These are phyloP conservation scores for Boletus rufocinnamomeus DNA, from an alignment of 768 basidiomycete genomes.

Conservation along the genomic window DNA sequence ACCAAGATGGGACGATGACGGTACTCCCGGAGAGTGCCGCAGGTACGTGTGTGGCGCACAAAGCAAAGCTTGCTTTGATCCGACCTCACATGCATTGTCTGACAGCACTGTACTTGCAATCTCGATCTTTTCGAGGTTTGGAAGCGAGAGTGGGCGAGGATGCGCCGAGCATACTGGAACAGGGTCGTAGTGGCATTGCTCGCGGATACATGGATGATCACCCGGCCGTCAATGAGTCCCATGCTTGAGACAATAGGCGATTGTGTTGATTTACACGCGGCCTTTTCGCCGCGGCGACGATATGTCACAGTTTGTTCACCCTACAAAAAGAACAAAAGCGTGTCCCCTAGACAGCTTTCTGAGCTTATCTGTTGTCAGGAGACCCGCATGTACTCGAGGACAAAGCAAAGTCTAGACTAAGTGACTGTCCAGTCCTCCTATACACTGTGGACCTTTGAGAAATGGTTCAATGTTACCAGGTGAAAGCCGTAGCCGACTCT, in stretches of 20 bases:
- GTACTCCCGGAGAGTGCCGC: constrained; percentile 67
- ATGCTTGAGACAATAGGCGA: neutral
- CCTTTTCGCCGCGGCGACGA: neutral
- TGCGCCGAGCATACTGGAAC: constrained; percentile 77
- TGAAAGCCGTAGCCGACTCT: neutral
- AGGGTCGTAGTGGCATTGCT: constrained; percentile 89
- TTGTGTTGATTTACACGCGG: neutral
- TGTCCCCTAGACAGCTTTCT: neutral
- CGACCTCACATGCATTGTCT: constrained; percentile 9
- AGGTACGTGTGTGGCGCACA: constrained; percentile 40
- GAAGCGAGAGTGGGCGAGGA: constrained; percentile 79
- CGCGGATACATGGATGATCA: constrained; percentile 73
- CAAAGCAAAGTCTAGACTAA: neutral
- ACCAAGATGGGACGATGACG: constrained; percentile 60
- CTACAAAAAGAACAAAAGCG: neutral
- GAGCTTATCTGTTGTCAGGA: neutral
- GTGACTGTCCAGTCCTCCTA: neutral
- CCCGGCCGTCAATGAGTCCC: neutral
- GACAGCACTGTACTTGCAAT: constrained; percentile 69
- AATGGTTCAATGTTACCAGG: too few species aligned
- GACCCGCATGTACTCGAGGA: neutral
- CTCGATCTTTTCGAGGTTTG: constrained; percentile 77
- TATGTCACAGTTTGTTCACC: neutral
- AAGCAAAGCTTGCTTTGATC: constrained; percentile 7
- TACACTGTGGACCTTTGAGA: neutral